Conservation (phyloP, 169 alveolate species). For the Toxoplasma gondii region DNA sequence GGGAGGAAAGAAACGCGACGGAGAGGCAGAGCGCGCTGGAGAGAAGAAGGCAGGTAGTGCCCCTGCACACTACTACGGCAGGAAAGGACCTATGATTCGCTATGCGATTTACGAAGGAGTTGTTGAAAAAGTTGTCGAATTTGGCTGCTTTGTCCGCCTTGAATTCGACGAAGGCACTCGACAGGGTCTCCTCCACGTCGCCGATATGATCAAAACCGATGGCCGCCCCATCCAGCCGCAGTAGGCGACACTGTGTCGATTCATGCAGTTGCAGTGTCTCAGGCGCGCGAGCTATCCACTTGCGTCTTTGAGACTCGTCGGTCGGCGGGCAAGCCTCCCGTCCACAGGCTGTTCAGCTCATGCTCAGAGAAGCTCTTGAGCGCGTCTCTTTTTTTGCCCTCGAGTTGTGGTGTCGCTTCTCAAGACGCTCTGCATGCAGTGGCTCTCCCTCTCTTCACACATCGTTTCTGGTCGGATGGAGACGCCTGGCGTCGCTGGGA, state of each 20-base stretch:
- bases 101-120: conserved; percentile 77
- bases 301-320: too few relatives aligned
- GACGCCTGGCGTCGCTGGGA: too few relatives aligned
- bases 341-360: too few relatives aligned
- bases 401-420: too few relatives aligned
- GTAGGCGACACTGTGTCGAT: background rate
- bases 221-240: conserved; percentile 46
- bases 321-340: too few relatives aligned
- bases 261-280: background rate
- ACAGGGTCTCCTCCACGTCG: conserved; percentile 83
- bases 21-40: background rate
- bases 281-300: background rate
- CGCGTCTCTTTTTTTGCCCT: too few relatives aligned
- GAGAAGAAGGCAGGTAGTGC: background rate
- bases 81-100: conserved; percentile 56
- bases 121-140: conserved; percentile 77
- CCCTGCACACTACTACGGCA: conserved; percentile 35
- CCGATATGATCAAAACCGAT: conserved; percentile 73
- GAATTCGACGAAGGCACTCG: conserved; percentile 72
- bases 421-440: too few relatives aligned
- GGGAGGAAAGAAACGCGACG: conserved; percentile 31
- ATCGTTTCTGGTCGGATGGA: too few relatives aligned
- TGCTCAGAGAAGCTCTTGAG: too few relatives aligned
- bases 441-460: too few relatives aligned
- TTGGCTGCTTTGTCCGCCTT: conserved; percentile 81